Evolutionary conservation across 768 basidiomycete species (phyloP).

Genomic region (Terana coerulea): DNA sequence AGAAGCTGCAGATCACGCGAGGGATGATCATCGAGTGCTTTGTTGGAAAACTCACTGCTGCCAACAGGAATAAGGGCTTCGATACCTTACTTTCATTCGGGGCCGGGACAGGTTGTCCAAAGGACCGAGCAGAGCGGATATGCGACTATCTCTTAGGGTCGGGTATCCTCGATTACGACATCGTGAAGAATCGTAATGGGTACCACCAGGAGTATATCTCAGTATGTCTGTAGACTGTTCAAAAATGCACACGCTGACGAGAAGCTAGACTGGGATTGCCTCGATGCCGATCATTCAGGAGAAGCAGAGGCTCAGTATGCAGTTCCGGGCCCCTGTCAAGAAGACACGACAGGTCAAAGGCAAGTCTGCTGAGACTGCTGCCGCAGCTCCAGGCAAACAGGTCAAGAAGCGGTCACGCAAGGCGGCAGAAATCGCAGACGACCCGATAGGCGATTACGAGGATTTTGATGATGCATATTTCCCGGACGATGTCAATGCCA

Average conservation of each 20-base stretch:
- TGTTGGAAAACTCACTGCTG: conserved; percentile 53
- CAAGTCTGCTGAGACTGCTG: neutral
- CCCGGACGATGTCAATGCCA: neutral
- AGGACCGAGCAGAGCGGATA: conserved; percentile 50
- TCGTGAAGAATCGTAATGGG: neutral
- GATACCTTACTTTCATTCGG: conserved; percentile 50
- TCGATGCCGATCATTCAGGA: no score
- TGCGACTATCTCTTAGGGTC: conserved; percentile 13
- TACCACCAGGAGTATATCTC: neutral
- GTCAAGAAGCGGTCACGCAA: neutral
- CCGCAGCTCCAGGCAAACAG: neutral
- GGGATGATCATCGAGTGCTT: conserved; percentile 58
- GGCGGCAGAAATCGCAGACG: conserved; percentile 1
- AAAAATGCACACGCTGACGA: no score
- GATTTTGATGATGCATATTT: neutral
- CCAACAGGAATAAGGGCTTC: conserved; percentile 44
- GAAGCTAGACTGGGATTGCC: no score
- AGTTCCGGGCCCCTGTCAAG: neutral
- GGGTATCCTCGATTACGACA: neutral
- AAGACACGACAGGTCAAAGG: neutral
- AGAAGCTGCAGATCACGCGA: conserved; percentile 52
- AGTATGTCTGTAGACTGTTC: neutral
- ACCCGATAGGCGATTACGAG: conserved; percentile 5
- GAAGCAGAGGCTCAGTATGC: neutral
- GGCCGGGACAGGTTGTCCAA: conserved; percentile 32